Evolutionary conservation across 2,329 filamentous ascomycete genomes (phyloP).

Genomic region (Gremmenia infestans): DNA sequence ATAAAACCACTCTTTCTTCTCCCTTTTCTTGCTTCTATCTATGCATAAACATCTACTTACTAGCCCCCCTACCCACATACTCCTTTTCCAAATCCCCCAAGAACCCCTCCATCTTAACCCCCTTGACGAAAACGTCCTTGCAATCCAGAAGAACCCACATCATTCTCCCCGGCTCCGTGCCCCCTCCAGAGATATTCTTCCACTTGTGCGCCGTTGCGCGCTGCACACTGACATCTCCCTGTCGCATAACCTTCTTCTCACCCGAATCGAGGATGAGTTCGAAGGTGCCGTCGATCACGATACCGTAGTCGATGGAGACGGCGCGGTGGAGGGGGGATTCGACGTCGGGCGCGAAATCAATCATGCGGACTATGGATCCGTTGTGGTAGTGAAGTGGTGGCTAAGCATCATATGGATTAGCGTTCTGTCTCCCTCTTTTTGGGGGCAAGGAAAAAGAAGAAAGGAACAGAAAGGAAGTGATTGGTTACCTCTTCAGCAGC

Average conservation of each 20-base stretch:
- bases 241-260: slow-evolving; percentile 4
- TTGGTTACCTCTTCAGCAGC: not conserved
- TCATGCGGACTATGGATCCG: slow-evolving; percentile 8
- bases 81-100: not conserved
- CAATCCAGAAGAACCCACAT: slow-evolving; percentile 1
- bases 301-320: slow-evolving; percentile 6
- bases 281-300: slow-evolving; percentile 9
- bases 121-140: not conserved
- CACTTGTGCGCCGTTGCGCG: slow-evolving; percentile 8
- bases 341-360: slow-evolving; percentile 11
- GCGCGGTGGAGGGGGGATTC: slow-evolving; percentile 9
- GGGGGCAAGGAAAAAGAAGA: not conserved
- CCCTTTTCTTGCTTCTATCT: too few relatives aligned
- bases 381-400: slow-evolving; percentile 8
- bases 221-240: slow-evolving; percentile 11
- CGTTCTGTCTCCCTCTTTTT: not conserved
- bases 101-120: not conserved
- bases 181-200: slow-evolving; percentile 4
- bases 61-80: too few relatives aligned
- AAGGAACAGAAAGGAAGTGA: not conserved
- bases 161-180: slow-evolving; percentile 1
- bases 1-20: too few relatives aligned
- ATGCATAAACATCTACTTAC: too few relatives aligned
- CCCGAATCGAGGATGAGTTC: slow-evolving; percentile 11
- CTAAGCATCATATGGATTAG: not conserved